Conservation (phyloP, 2,329 filamentous ascomycete genomes). For the Rosellinia necatrix region DNA sequence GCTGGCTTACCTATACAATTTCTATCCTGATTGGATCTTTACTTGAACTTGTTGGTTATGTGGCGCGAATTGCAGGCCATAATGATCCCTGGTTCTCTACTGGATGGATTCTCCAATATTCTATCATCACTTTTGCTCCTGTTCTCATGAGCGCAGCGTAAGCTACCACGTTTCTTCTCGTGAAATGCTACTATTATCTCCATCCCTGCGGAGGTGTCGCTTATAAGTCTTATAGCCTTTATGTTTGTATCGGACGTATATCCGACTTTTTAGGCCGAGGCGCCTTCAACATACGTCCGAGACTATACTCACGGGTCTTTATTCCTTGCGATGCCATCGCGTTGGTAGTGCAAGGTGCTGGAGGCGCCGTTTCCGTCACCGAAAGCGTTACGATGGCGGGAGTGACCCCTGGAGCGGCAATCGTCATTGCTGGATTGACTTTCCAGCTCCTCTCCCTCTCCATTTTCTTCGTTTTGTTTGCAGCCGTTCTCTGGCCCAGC, state of each 20-base stretch:
- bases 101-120: conserved; percentile 13
- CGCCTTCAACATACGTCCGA: conserved; percentile 10
- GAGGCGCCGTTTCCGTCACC: conserved; percentile 6
- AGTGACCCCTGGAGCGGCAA: neutral
- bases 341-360: conserved; percentile 8
- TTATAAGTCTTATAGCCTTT: conserved; percentile 1
- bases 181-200: neutral
- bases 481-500: conserved; percentile 10
- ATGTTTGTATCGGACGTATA: conserved; percentile 17
- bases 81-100: neutral
- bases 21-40: conserved; percentile 12
- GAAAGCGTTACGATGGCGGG: neutral
- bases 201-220: neutral
- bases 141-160: conserved; percentile 16
- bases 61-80: conserved; percentile 6
- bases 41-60: conserved; percentile 14
- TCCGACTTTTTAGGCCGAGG: conserved; percentile 13
- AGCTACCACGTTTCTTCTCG: neutral
- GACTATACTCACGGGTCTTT: conserved; percentile 13
- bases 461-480: conserved; percentile 17
- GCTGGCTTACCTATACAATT: conserved; percentile 13
- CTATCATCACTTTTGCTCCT: conserved; percentile 13
- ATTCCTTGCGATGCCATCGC: conserved; percentile 14
- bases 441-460: conserved; percentile 17
- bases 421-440: conserved; percentile 9